Evolutionary conservation across 208 protist species (phyloP).

Genomic region (Trypanosoma vivax): DNA sequence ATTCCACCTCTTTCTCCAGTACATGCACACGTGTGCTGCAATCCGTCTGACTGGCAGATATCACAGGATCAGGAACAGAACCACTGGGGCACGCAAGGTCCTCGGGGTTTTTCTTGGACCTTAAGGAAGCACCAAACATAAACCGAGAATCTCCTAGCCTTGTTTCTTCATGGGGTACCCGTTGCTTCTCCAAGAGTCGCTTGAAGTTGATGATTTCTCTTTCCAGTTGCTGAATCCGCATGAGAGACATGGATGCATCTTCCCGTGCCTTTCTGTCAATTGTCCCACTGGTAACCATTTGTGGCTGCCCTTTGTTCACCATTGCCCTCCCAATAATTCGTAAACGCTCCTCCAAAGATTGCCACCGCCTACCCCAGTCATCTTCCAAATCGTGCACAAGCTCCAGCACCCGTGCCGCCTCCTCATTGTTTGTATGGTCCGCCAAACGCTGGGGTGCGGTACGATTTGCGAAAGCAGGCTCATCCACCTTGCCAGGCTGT

Average conservation of each 20-base stretch:
- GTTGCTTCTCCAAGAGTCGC: conserved; percentile 19
- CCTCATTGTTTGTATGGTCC: conserved; percentile 42
- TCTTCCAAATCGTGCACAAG: conserved; percentile 71
- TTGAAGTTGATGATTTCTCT: conserved; percentile 52
- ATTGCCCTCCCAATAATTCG: conserved; percentile 75
- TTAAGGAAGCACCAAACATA: background rate
- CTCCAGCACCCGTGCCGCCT: conserved; percentile 36
- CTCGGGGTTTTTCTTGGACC: background rate
- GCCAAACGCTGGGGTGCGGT: conserved; percentile 10
- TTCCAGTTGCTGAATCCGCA: conserved; percentile 78
- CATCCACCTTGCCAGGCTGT: too few species aligned
- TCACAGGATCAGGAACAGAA: background rate
- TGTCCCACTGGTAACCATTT: conserved; percentile 9
- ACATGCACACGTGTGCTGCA: conserved; percentile 25
- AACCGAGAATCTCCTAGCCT: background rate
- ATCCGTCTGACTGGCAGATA: background rate
- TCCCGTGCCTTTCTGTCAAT: conserved; percentile 83
- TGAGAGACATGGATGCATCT: conserved; percentile 75
- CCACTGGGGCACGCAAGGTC: background rate
- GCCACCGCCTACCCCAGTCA: conserved; percentile 61
- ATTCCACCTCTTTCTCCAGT: conserved; percentile 75
- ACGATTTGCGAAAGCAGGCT: too few species aligned
- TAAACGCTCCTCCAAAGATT: conserved; percentile 77
- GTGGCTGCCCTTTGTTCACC: conserved; percentile 33
- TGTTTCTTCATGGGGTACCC: background rate